Base-by-base conservation (phyloP, 1,284 basidiomycete species). In the Sporisorium exsertum region DNA sequence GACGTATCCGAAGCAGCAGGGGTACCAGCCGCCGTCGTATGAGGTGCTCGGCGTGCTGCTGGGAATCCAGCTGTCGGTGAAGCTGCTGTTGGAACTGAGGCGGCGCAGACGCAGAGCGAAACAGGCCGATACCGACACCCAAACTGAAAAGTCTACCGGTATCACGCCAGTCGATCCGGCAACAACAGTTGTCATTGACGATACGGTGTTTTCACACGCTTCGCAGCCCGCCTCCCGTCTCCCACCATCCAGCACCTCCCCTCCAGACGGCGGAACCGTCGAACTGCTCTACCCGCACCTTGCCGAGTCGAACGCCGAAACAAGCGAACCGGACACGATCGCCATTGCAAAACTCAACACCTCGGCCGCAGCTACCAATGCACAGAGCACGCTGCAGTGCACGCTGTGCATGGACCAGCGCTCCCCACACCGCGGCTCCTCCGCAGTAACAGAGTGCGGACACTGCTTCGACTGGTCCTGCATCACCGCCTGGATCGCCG, bases 401-500 rank as follows among this genome's bases (percentile, higher is more conserved):
- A 87, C 86, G 8, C 72, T 87, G 9, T 87, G 86, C 50, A 79
- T 87, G 69, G 85, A 86, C 12, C 59, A 62, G 42, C 62, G 81
- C 2, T 43, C 64, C 1, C 81, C 82, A 51, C 47, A 84, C 68
- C 57, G 66, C 60, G 77, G 83, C 68, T 67, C 77, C 91, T 90
- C 91, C 58, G 92, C 92, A 77, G 91, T 93, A 27, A 97, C 95
- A 0, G 94, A 96, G 84, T 97, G 95, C 80, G 95, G 95, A 0
- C 95, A 97, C 87, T 86, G 96, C 50, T 97, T 96, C 86, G 95
- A 94, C 83, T 97, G 95, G 95, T 90, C 88, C 70, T 97, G 95
- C 84, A 93, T 97, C 56, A 89, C 92, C 51, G 90, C 92, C 53
- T 93, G 95, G 95, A 90, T 91, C 10, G 88, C 92, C 81, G 94